Evolutionary conservation across 805 yeast species (phyloP), one percentile per base, ranked within the genome.

Genomic region (Candida tammaniensis): DNA sequence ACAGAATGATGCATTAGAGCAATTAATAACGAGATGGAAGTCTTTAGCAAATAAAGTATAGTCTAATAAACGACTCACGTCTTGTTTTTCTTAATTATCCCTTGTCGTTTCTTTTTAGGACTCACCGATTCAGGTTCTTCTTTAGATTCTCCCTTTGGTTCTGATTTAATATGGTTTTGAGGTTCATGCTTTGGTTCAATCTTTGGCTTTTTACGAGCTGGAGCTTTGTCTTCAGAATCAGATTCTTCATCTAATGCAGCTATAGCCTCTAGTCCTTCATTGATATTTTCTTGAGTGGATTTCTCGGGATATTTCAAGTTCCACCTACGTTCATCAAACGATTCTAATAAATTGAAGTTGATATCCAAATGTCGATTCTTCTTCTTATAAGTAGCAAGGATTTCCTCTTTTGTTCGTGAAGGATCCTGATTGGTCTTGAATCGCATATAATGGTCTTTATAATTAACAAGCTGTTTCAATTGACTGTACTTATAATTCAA

Each of bases 341-440:
- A 29, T 18, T 26, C 32, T 17, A 13, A 10, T 14, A 29, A 25
- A 26, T 9, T 26, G 22, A 35, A 35, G 24, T 35, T 24, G 16
- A 35, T 30, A 22, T 26, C 26, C 15, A 35, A 27, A 14, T 35
- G 31, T 6, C 20, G 21, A 15, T 38, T 35, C 35, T 49, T 57
- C 26, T 40, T 41, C 30, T 38, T 36, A 42, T 56, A 66, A 33
- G 52, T 57, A 19, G 43, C 45, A 21, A 66, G 49, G 20, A 61
- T 45, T 26, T 62, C 68, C 4, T 49, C 43, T 2, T 69, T 69
- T 35, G 61, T 60, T 24, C 57, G 46, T 3, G 55, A 49, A 35
- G 49, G 56, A 40, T 59, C 61, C 42, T 64, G 66, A 28, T 59
- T 65, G 17, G 51, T 43, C 24, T 64, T 45, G 26, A 57, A 66